phyloP scores from a whole-genome alignment of 2,329 filamentous ascomycete species.

The Aspergillus ruber region DNA sequence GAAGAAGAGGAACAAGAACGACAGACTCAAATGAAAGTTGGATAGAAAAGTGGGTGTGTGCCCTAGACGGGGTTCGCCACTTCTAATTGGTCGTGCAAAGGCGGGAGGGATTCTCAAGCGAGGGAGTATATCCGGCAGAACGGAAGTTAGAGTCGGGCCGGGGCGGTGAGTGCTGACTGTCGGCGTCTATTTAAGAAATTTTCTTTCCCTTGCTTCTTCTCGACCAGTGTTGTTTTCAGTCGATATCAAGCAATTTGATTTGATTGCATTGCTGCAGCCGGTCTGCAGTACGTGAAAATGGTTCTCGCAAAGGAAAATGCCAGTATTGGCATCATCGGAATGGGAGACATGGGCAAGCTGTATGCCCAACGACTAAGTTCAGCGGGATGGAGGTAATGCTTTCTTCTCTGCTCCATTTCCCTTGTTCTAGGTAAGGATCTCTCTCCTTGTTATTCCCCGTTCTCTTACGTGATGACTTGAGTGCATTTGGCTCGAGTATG shows the following conservation, averaged over 20 bases:
- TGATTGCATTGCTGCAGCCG: not conserved
- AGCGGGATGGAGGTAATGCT: constrained; percentile 76
- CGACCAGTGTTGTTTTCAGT: not conserved
- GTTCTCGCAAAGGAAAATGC: constrained; percentile 56
- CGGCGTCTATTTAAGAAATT: not conserved
- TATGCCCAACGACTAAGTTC: constrained; percentile 82
- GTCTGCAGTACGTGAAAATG: constrained; percentile 15
- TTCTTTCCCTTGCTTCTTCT: not conserved
- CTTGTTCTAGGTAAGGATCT: constrained; percentile 17
- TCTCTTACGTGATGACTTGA: constrained; percentile 87
- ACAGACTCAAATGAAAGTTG: constrained; percentile 10
- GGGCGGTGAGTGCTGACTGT: not conserved
- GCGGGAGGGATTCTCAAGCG: not conserved
- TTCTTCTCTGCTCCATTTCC: not conserved
- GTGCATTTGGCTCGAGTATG: constrained; percentile 99
- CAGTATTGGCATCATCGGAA: constrained; percentile 89
- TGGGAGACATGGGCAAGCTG: constrained; percentile 99
- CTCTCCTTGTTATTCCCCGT: constrained; percentile 7
- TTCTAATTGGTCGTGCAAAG: constrained; percentile 23
- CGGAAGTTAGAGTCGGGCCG: constrained; percentile 21
- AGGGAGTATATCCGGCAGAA: not conserved
- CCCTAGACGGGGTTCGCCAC: constrained; percentile 22
- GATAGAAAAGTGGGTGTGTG: constrained; percentile 30
- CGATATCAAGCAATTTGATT: not conserved
- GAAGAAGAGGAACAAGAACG: constrained; percentile 21